Evolutionary conservation across 345 rosid genomes (phyloP).

Genomic region (Boechera retrofracta): DNA sequence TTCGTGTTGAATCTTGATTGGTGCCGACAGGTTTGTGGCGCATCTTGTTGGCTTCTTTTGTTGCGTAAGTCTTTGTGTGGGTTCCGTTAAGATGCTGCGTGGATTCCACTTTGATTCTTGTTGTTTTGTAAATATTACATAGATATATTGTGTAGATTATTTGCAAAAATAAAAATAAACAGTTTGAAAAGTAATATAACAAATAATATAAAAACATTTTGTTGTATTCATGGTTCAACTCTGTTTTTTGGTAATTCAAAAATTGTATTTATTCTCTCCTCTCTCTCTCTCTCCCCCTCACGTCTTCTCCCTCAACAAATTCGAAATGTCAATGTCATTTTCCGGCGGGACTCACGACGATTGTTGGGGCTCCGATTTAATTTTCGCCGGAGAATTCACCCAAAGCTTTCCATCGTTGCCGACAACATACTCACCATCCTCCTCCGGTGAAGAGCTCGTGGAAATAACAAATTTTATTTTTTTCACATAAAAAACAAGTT

Average conservation of each 20-base stretch:
- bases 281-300: conserved; percentile 26
- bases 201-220: too few species aligned
- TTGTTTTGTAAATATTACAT: too few species aligned
- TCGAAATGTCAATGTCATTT: conserved; percentile 37
- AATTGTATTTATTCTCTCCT: conserved; percentile 18
- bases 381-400: conserved; percentile 47
- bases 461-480: conserved; percentile 57
- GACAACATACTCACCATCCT: conserved; percentile 39
- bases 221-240: neutral
- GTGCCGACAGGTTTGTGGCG: too few species aligned
- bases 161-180: too few species aligned
- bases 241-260: neutral
- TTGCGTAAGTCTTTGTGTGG: too few species aligned
- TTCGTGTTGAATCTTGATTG: too few species aligned
- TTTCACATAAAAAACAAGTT: too few species aligned
- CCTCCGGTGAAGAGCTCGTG: conserved; percentile 63
- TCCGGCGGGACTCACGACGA: conserved; percentile 55
- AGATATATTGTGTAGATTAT: too few species aligned
- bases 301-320: conserved; percentile 14
- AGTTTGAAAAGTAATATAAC: too few species aligned
- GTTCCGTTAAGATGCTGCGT: too few species aligned
- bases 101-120: too few species aligned
- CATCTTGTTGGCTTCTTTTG: too few species aligned
- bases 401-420: conserved; percentile 56
- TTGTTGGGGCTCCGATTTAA: conserved; percentile 69